These are phyloP conservation scores for Delitschia confertaspora DNA, from an alignment of 495 filamentous ascomycete species.

Conservation along the genomic window DNA sequence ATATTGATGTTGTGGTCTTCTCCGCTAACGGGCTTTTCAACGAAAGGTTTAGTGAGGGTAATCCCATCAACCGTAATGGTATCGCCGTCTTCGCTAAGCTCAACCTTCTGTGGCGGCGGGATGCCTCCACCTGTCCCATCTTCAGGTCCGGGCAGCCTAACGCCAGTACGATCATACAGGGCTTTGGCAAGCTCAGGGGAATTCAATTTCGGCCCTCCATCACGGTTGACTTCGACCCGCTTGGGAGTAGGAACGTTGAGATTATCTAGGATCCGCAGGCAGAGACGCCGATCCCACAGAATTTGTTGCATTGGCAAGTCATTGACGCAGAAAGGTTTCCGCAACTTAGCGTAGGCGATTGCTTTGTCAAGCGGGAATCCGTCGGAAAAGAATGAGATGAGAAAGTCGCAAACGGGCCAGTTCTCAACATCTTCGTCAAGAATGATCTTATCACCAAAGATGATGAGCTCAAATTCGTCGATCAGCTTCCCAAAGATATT, in stretches of 20 bases:
- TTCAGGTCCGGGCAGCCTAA: conserved; percentile 66
- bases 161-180: conserved; percentile 67
- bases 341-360: conserved; percentile 81
- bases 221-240: conserved; percentile 85
- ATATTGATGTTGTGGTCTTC: conserved; percentile 99
- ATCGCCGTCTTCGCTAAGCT: conserved; percentile 78
- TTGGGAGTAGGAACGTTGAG: conserved; percentile 83
- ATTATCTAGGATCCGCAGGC: conserved; percentile 75
- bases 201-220: conserved; percentile 76
- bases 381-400: conserved; percentile 96
- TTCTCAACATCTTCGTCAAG: conserved; percentile 74
- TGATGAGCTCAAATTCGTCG: conserved; percentile 87
- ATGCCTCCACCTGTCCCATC: conserved; percentile 61
- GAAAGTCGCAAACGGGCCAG: conserved; percentile 68
- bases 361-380: conserved; percentile 96
- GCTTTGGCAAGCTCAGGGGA: conserved; percentile 68
- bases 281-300: conserved; percentile 89
- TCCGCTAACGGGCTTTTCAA: conserved; percentile 96
- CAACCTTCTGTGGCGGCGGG: conserved; percentile 53
- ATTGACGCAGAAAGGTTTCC: conserved; percentile 95
- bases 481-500: conserved; percentile 92
- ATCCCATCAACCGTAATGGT: conserved; percentile 78
- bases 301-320: conserved; percentile 97
- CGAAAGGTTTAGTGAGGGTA: conserved; percentile 81
- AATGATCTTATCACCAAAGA: conserved; percentile 98